Percentiles rank a stretch among this genome's conserved stretches.
phyloP scores from a whole-genome alignment of 148 eudicot genomes.

The Bassia scoparia region DNA sequence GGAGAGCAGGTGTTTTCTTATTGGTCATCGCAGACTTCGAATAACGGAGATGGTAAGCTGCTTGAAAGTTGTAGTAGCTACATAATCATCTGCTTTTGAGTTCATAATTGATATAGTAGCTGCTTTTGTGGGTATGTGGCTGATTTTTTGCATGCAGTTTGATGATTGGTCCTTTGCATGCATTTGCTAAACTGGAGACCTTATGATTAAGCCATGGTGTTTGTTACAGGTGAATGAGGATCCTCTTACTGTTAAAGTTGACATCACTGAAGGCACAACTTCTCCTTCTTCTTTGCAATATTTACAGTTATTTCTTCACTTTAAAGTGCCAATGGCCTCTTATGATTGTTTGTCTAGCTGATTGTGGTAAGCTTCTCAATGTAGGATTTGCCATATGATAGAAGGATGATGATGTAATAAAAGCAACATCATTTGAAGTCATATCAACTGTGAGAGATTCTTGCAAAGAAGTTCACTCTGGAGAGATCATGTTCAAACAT shows the following conservation, averaged over 20 bases:
- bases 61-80: conserved; percentile 3
- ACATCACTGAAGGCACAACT: conserved; percentile 82
- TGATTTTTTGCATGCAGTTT: conserved; percentile 13
- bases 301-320: conserved; percentile 6
- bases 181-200: neutral
- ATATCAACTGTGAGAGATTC: conserved; percentile 90
- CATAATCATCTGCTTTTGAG: neutral
- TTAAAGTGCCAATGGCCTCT: neutral
- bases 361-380: conserved; percentile 21
- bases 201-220: conserved; percentile 14
- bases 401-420: conserved; percentile 93
- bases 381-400: conserved; percentile 76
- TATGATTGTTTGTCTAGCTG: conserved; percentile 19
- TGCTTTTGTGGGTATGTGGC: conserved; percentile 2
- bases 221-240: conserved; percentile 80
- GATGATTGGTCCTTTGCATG: neutral
- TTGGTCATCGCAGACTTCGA: conserved; percentile 89
- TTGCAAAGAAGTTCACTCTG: conserved; percentile 93
- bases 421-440: conserved; percentile 97
- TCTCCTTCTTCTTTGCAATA: neutral
- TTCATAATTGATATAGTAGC: neutral
- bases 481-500: conserved; percentile 98
- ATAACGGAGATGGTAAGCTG: conserved; percentile 82
- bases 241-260: conserved; percentile 93
- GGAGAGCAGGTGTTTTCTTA: conserved; percentile 91